Evolutionary conservation across 176 grass and related monocot species (phyloP).

Genomic region (Hordeum marinum): DNA sequence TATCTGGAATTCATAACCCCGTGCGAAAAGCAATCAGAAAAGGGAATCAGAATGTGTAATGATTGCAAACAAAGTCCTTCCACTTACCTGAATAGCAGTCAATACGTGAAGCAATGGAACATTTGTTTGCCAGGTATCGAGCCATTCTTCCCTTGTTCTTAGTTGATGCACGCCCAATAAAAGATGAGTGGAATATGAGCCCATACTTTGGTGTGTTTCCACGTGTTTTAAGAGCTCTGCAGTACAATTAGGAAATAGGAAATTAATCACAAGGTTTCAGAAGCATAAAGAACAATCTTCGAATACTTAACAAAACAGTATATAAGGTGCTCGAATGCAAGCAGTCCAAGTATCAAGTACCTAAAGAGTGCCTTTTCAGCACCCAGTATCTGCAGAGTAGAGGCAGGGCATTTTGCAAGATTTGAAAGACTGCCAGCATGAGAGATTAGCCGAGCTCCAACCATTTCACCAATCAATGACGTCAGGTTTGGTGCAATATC

Average conservation of each 20-base stretch:
- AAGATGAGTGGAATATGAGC: conserved; percentile 98
- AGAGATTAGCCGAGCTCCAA: conserved; percentile 92
- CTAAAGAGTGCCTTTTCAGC: conserved; percentile 97
- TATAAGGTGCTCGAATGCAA: neutral
- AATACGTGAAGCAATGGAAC: conserved; percentile 92
- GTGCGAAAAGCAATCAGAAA: neutral
- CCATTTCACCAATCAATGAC: conserved; percentile 83
- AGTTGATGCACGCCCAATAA: conserved; percentile 87
- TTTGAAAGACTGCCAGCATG: conserved; percentile 98
- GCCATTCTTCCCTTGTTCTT: conserved; percentile 92
- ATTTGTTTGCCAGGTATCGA: conserved; percentile 92
- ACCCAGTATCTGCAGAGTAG: conserved; percentile 93
- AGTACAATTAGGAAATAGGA: neutral
- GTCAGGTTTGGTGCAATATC: conserved; percentile 88
- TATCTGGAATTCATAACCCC: conserved; percentile 38
- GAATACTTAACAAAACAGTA: neutral
- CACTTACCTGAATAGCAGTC: conserved; percentile 86
- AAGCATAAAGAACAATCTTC: neutral
- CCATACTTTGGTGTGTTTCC: conserved; percentile 98
- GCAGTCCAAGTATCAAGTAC: conserved; percentile 19
- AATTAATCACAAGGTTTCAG: neutral
- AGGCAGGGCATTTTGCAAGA: conserved; percentile 89
- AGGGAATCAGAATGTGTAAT: neutral
- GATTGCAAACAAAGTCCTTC: neutral
- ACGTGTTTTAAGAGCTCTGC: conserved; percentile 77